phyloP scores from a whole-genome alignment of 1,139 yeast genomes.

The Geotrichum citri-aurantii region DNA sequence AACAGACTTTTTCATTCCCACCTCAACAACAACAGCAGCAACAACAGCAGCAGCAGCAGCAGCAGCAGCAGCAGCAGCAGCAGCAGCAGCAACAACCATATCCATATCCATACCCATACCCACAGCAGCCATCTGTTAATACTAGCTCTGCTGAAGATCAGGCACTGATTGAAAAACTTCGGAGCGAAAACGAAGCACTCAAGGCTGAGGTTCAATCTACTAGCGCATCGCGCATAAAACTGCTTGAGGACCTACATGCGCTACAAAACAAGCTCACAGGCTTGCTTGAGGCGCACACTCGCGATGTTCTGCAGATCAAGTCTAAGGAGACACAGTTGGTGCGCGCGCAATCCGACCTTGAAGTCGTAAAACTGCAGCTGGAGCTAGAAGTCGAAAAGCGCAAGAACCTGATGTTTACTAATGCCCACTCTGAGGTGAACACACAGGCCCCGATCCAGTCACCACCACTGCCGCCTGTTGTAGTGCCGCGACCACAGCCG shows the following conservation, averaged over 20 bases:
- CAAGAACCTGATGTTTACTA: background rate
- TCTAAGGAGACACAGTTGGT: conserved; percentile 63
- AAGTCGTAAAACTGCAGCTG: conserved; percentile 23
- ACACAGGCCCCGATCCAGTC: background rate
- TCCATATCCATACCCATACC: background rate
- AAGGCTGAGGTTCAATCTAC: background rate
- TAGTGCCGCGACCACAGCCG: background rate
- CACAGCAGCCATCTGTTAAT: conserved; percentile 8
- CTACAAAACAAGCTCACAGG: conserved; percentile 34
- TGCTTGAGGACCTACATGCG: conserved; percentile 43
- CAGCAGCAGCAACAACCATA: background rate
- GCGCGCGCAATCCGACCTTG: conserved; percentile 56
- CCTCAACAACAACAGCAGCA: background rate
- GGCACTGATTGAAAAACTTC: conserved; percentile 48
- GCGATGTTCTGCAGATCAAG: conserved; percentile 48
- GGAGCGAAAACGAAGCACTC: conserved; percentile 43
- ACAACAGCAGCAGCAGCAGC: background rate
- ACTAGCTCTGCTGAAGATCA: conserved; percentile 29
- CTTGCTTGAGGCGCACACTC: conserved; percentile 49
- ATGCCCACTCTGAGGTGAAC: background rate
- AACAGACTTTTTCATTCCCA: background rate
- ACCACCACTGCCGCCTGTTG: background rate
- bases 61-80: background rate
- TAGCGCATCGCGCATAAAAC: conserved; percentile 9
- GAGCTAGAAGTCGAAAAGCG: background rate